phyloP scores from a whole-genome alignment of 768 basidiomycete genomes.

The Podaxis sp. region DNA sequence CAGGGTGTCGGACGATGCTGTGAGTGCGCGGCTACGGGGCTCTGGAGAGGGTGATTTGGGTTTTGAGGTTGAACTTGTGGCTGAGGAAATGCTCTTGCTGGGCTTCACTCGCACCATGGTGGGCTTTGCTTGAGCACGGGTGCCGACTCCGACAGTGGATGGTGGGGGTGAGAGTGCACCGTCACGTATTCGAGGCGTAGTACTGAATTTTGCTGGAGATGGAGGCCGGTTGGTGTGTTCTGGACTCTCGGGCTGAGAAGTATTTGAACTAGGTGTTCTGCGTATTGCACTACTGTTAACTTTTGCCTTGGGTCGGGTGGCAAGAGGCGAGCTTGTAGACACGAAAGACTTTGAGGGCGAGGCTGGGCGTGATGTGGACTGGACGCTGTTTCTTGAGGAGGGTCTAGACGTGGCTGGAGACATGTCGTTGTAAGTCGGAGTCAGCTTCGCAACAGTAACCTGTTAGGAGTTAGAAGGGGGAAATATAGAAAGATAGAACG shows the following conservation, averaged over 20 bases:
- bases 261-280: slow-evolving; percentile 17
- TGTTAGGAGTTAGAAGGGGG: slow-evolving; percentile 22
- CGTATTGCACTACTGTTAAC: slow-evolving; percentile 49
- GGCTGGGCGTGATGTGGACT: slow-evolving; percentile 36
- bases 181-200: slow-evolving; percentile 29
- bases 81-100: slow-evolving; percentile 17
- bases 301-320: slow-evolving; percentile 52
- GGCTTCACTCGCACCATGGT: background rate
- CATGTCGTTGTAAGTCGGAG: slow-evolving; percentile 23
- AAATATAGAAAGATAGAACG: background rate
- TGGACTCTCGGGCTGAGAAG: slow-evolving; percentile 7
- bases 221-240: slow-evolving; percentile 27
- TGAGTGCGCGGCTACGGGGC: slow-evolving; percentile 23
- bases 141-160: slow-evolving; percentile 20
- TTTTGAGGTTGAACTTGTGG: slow-evolving; percentile 24
- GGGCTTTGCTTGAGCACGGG: background rate
- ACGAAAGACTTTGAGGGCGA: slow-evolving; percentile 33
- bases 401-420: slow-evolving; percentile 24
- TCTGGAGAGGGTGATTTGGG: slow-evolving; percentile 27
- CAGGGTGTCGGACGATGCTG: slow-evolving; percentile 19
- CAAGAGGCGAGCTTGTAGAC: slow-evolving; percentile 18
- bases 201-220: slow-evolving; percentile 37
- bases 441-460: slow-evolving; percentile 46
- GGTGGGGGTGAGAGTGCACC: slow-evolving; percentile 29
- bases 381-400: slow-evolving; percentile 23